Evolutionary conservation across 164 flowering plant species (phyloP), one percentile per base, ranked within the genome.

Genomic region (Sedum album): DNA sequence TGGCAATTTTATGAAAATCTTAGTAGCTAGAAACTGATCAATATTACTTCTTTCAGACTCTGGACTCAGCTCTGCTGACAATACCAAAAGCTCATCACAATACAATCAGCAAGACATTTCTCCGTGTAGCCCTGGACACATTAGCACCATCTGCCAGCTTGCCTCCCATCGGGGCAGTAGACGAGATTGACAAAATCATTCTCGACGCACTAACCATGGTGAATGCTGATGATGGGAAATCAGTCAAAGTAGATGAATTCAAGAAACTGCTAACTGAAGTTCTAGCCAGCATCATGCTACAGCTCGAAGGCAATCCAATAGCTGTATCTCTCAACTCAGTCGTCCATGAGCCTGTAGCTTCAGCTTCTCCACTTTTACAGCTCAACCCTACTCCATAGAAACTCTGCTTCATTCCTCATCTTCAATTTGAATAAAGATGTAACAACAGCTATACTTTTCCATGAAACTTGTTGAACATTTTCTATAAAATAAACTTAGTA

Each of bases 121-220:
- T 90, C 48, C 82, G 82, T 0, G 73, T 84, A 1, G 92, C 85
- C 0, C 75, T 91, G 55, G 96, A 90, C 75, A 68, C 65, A 3
- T 3, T 91, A 53, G 95, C 82, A 26, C 82, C 96, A 23, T 79
- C 93, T 8, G 93, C 93, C 53, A 88, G 87, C 41, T 78, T 94
- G 71, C 96, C 99, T 60, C 96, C 97, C n/a, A 49, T 78, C 39
- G 96, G 99, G 35, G 93, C 91, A 8, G 73, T 90, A 42, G 81
- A 77, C 28, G 82, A 91, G 99, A 84, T 91, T 78, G 95, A 89
- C 77, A 79, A 72, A 23, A 80, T 86, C 6, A 71, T 81, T n/a
- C 69, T 42, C 0, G 87, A 85, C 6, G 90, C 72, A 28, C 57
- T 85, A 20, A 81, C 82, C 75, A 83, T 85, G 87, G 63, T 86